Evolutionary conservation across 768 basidiomycete genomes (phyloP).

Genomic region (Trametes maxima): DNA sequence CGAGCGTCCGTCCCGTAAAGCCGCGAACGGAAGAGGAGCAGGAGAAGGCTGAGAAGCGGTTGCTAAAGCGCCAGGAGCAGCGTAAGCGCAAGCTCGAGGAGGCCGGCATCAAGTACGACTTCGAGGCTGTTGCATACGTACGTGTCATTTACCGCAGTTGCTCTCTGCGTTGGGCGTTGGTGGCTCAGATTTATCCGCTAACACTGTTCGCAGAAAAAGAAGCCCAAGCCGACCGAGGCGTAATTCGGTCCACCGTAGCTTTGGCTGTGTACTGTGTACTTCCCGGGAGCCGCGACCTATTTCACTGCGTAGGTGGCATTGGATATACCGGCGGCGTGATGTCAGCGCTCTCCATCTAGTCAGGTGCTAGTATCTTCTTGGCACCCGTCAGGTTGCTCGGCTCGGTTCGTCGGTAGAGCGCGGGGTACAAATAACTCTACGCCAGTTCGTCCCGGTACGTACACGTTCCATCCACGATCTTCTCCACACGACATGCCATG

Average conservation of each 20-base stretch:
- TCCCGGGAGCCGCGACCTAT: neutral
- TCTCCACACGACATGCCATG: neutral
- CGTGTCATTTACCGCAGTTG: conserved; percentile 36
- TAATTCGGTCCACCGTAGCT: conserved; percentile 9
- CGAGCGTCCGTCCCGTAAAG: conserved; percentile 39
- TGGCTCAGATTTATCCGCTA: neutral
- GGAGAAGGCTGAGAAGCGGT: conserved; percentile 60
- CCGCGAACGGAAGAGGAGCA: conserved; percentile 74
- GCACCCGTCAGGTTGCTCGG: neutral
- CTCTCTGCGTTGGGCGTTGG: neutral
- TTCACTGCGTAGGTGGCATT: neutral
- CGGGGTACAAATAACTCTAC: too few species aligned
- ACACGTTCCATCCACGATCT: neutral
- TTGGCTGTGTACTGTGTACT: neutral
- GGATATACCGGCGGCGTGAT: too few species aligned
- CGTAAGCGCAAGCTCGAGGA: conserved; percentile 79
- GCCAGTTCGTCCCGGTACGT: neutral
- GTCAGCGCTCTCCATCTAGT: neutral
- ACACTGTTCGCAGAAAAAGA: conserved; percentile 38
- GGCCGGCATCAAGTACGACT: conserved; percentile 85
- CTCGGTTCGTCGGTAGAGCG: too few species aligned
- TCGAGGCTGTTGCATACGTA: conserved; percentile 82
- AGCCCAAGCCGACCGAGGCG: conserved; percentile 31
- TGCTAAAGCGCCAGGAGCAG: conserved; percentile 75
- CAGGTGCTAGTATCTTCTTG: neutral